Base-by-base conservation (phyloP, 2,329 filamentous ascomycete genomes). In the Penicillium olsonii region DNA sequence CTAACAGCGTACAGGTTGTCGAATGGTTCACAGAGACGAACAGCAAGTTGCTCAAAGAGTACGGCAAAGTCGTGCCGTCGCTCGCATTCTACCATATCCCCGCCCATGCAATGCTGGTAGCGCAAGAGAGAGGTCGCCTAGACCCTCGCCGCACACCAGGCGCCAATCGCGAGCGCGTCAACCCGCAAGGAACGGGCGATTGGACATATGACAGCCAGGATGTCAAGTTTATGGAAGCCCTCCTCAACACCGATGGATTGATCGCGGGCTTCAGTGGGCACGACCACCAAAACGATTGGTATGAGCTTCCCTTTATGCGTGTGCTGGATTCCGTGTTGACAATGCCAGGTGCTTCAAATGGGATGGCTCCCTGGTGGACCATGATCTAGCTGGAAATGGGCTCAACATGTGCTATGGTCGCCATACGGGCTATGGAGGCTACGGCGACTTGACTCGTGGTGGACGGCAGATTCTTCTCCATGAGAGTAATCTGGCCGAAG, bases 381-480 rank as follows among this genome's bases (percentile, higher is more conserved):
- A 61, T 34, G 60, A 58, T 5, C 37, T 69, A 2, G 66, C 65
- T 0, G 78, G 76, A 0, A 77, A 74, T 45, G 76, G 76, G 2
- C 48, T 75, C 4, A 63, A 70, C 29, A 45, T 79, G 54, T 87
- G 85, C 60, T 83, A 81, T 54, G 83, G 84, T 5, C 82, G 87
- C 56, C 84, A 86, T 56, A 79, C 82, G 0, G 86, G 87, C 0
- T 88, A 88, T 48, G 86, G 85, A 0, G 86, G 87, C 0, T 88
- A 88, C 53, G 83, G 84, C 0, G 74, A 74, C 40, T 87, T 82
- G 82, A 78, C 80, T 14, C 78, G 85, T 0, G 86, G 85, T 1
- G 76, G 78, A 3, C 72, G 84, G 1, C 79, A 85, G 58, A 68
- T 87, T 8, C 59, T 75, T 3, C 59, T 86, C 1, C 69, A 74